Evolutionary conservation across 2,329 filamentous ascomycete species (phyloP).

Genomic region (Phaeosphaeriaceae sp.): DNA sequence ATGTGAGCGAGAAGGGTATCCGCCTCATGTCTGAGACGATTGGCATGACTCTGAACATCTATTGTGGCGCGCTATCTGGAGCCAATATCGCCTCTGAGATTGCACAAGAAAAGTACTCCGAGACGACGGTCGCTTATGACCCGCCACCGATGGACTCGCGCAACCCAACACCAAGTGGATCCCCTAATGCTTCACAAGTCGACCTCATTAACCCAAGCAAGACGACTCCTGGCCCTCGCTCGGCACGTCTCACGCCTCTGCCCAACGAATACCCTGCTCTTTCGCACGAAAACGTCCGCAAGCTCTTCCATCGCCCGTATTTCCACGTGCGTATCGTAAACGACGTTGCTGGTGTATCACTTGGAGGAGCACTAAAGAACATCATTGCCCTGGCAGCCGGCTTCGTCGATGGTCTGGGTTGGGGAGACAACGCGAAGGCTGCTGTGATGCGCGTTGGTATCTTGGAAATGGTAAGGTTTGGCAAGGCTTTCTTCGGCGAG

Average conservation of each 20-base stretch:
- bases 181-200: slow-evolving; percentile 57
- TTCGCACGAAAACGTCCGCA: slow-evolving; percentile 81
- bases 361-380: slow-evolving; percentile 95
- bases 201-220: slow-evolving; percentile 61
- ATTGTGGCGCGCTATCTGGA: slow-evolving; percentile 93
- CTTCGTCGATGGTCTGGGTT: slow-evolving; percentile 93
- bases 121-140: slow-evolving; percentile 96
- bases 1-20: slow-evolving; percentile 85
- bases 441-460: slow-evolving; percentile 96
- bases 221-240: slow-evolving; percentile 64
- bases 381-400: slow-evolving; percentile 93
- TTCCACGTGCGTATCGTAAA: slow-evolving; percentile 95
- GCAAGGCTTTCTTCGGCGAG: slow-evolving; percentile 88
- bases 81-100: slow-evolving; percentile 97
- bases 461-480: slow-evolving; percentile 95
- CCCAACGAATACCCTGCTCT: slow-evolving; percentile 85
- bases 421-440: slow-evolving; percentile 99
- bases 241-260: slow-evolving; percentile 74
- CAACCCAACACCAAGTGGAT: slow-evolving; percentile 66
- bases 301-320: slow-evolving; percentile 93
- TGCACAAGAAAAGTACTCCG: slow-evolving; percentile 93
- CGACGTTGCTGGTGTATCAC: slow-evolving; percentile 95
- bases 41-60: slow-evolving; percentile 88
- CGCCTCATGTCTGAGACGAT: slow-evolving; percentile 95
- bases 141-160: slow-evolving; percentile 88